Evolutionary conservation across 768 basidiomycete species (phyloP), one percentile per base, ranked within the genome.

Genomic region (Sporobolomyces roseus): DNA sequence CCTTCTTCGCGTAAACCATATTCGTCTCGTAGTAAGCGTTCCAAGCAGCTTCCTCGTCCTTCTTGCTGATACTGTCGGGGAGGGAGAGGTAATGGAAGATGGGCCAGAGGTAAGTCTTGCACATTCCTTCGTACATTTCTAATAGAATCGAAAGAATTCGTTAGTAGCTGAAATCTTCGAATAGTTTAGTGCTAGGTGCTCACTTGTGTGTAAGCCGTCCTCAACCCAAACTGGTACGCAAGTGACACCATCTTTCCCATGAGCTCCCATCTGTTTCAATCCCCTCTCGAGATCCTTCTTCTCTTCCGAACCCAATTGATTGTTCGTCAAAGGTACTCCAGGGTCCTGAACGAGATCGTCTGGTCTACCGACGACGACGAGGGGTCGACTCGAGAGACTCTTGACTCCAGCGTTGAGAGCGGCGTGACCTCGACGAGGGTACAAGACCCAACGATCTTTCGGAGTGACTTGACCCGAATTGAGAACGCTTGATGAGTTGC

Each of bases 71-170:
- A 66, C 93, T 91, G 77, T 98, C 96, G 78, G 94, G 93, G 89
- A 93, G 96, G 63, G 97, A 87, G 64, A 98, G 85, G 78, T 98
- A 98, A 80, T 98, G 96, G 85, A 98, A 96, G 48, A 97, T 81
- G 1, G 94, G 94, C 93, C 94, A 99, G 50, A 99, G 86, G 45
- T 67, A 73, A 76, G 88, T 87, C 79, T 99, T 99, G 84, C 93
- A 97, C 78, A 96, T 97, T 1, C 93, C 93, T 74, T 98, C 72
- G 65, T 77, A 76, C 49, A 77, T 73, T 46, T 63, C 69, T 63
- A 62, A 16, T 30, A 29, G 23, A 27, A 21, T 10, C 52, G 30
- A 53, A 9, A 30, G 35, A 32, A 33, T 12, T 13, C 27, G 10
- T 32, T 32, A n/a, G 52, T 5, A 36, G 6, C 13, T 35, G 54